Evolutionary conservation across 169 alveolate species (phyloP), one percentile per base, ranked within the genome.

Genomic region (Cyclospora cayetanensis): DNA sequence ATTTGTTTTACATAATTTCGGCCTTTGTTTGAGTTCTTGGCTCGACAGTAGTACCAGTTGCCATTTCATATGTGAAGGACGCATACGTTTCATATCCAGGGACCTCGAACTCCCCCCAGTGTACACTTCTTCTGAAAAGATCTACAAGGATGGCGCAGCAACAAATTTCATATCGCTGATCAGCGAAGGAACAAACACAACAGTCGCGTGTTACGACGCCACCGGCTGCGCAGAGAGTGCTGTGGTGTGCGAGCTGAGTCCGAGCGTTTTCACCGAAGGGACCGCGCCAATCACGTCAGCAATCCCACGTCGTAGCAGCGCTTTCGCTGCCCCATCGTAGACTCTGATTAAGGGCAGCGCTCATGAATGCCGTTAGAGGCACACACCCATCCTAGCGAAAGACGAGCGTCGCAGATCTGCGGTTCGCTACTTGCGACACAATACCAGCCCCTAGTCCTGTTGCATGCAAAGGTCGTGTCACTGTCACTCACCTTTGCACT

Each of bases 91-190:
- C 43, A 42, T 12, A 15, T 12, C 43, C 87, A 77, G 87, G 20
- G 87, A 77, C 42, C 46, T 42, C 60, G 60, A 35, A 12, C 29
- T 35, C 74, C 89, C 76, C 5, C 89, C 89, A 2, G 11, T 20
- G 34, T 80, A 80, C 89, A 80, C 74, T 3, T 2, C 89, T 4
- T 9, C 3, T 25, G 50, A 31, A 25, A 12, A 4, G 0, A 2
- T 80, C 22, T 80, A 80, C 76, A 31, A 50, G 35, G 34, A 63
- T 1, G 74, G 74, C n/a, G 89, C 31, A 15, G 89, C 89, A 31
- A 80, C 74, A 25, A 80, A 80, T 53, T 80, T 80, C 27, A 27
- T 80, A 35, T 80, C 89, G 25, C 74, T 80, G 20, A 65, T 80
- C 53, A 80, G 74, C 74, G 89, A 80, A 25, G 74, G 76, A 25